Conservation (phyloP, 164 flowering plant species). For the Piper betle region DNA sequence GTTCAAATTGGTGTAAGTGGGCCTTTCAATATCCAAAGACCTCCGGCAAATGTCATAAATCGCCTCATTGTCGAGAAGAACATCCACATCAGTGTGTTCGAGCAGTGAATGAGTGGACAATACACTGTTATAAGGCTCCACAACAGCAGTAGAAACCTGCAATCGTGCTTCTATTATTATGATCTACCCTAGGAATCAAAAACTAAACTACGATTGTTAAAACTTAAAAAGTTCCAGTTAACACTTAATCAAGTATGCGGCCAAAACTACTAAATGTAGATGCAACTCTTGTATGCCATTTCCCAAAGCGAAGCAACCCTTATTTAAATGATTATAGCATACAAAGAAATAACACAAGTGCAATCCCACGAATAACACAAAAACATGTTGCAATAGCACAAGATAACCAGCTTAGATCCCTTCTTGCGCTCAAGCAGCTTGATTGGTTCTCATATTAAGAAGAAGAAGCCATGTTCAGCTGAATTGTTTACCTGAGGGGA, state of each 20-base stretch:
- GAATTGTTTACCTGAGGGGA: slow-evolving; percentile 66
- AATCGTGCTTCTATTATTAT: neutral
- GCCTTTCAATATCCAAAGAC: slow-evolving; percentile 85
- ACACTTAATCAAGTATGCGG: neutral
- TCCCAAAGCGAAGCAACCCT: too few relatives aligned
- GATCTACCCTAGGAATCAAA: too few relatives aligned
- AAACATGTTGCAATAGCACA: too few relatives aligned
- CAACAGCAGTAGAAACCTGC: slow-evolving; percentile 93
- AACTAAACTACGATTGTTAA: too few relatives aligned
- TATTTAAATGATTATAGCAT: too few relatives aligned
- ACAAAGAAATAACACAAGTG: too few relatives aligned
- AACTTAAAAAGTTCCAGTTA: neutral
- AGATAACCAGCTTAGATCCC: too few relatives aligned
- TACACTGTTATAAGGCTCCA: slow-evolving; percentile 94
- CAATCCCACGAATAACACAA: too few relatives aligned
- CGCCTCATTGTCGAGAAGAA: slow-evolving; percentile 86
- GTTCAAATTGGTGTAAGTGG: slow-evolving; percentile 82
- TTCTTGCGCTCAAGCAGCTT: too few relatives aligned
- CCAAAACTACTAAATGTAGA: neutral
- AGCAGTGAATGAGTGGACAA: slow-evolving; percentile 91
- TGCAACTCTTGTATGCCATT: neutral
- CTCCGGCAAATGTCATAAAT: slow-evolving; percentile 81
- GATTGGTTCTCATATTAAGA: neutral
- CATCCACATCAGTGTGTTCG: slow-evolving; percentile 83
- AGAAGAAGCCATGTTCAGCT: neutral